Base-by-base conservation (phyloP, 495 filamentous ascomycete genomes). In the Lasiosphaeriaceae sp. region DNA sequence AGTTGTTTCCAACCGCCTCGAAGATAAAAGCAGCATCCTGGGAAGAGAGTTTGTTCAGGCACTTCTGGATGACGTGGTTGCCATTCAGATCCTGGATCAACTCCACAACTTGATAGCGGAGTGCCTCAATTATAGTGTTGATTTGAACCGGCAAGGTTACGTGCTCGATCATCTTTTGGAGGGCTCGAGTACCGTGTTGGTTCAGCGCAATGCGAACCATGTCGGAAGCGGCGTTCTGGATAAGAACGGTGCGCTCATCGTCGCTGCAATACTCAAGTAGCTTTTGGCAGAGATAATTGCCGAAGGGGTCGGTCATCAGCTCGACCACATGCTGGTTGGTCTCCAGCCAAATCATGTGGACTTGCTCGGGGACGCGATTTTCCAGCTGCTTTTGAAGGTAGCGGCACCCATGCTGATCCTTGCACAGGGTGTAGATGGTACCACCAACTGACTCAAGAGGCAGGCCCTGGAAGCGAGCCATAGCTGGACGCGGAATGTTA, bases 161-260 rank as follows among this genome's bases (percentile, higher is more conserved):
- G 64, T 88, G 93, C 68, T 98, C 94, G 58, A 98, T 97, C 94
- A 98, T 98, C 80, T 97, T 97, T 74, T 98, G 94, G 55, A 98
- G 73, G 61, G 94, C 94, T 29, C 94, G 84, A 39, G 94, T 98
- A 56, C 94, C 94, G 72, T 98, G 94, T 74, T 95, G 90, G 71
- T 97, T 97, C 51, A 97, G 74, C 8, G 95, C 94, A 68, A 97
- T 97, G 54, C 84, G 83, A 22, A 96, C 91, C 71, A 98, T 86
- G 49, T 91, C 83, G 11, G 84, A 80, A 11, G 90, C 82, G 12
- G 94, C 90, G 65, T 94, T 96, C 67, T 92, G 85, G 64, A 98
- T 90, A 31, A 98, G 79, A 23, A 86, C 86, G 47, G 93, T 97
- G 47, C 94, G 90, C 75, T 98, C 93, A 19, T 96, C 90, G 68